phyloP scores from a whole-genome alignment of 2,329 filamentous ascomycete species.

The Ustulina deusta region DNA sequence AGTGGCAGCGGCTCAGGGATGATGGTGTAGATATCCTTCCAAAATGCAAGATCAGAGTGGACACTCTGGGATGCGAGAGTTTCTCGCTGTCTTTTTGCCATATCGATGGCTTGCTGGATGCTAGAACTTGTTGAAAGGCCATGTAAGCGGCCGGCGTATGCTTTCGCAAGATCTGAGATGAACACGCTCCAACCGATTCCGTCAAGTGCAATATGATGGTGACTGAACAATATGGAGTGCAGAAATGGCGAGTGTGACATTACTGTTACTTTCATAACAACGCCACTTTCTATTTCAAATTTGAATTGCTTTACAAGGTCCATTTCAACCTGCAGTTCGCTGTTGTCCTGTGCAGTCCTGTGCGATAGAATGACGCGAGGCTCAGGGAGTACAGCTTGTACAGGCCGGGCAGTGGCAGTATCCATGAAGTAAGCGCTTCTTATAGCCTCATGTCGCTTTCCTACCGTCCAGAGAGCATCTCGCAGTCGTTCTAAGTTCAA shows the following conservation, averaged over 20 bases:
- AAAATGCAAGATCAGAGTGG: neutral
- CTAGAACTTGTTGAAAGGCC: neutral
- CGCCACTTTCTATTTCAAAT: slow-evolving; percentile 23
- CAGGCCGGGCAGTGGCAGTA: neutral
- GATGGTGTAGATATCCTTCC: neutral
- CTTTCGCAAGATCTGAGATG: neutral
- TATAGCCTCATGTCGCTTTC: slow-evolving; percentile 14
- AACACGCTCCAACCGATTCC: slow-evolving; percentile 13
- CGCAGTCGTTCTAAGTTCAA: neutral
- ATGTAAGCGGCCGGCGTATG: neutral
- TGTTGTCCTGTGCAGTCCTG: too few relatives aligned
- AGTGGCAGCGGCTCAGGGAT: slow-evolving; percentile 15
- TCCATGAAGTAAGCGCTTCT: slow-evolving; percentile 21
- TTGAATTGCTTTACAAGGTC: neutral
- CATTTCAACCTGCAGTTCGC: neutral
- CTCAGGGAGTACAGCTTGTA: slow-evolving; percentile 2
- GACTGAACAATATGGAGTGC: slow-evolving; percentile 12
- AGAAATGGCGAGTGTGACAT: neutral
- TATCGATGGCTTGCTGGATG: slow-evolving; percentile 15
- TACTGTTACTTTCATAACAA: slow-evolving; percentile 2
- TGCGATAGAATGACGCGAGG: neutral
- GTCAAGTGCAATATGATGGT: slow-evolving; percentile 28
- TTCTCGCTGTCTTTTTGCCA: slow-evolving; percentile 9
- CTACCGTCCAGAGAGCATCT: neutral
- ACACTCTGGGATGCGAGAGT: neutral